These are phyloP conservation scores for Aspergillus sojae DNA, from an alignment of 2,329 filamentous ascomycete genomes.

Conservation along the genomic window DNA sequence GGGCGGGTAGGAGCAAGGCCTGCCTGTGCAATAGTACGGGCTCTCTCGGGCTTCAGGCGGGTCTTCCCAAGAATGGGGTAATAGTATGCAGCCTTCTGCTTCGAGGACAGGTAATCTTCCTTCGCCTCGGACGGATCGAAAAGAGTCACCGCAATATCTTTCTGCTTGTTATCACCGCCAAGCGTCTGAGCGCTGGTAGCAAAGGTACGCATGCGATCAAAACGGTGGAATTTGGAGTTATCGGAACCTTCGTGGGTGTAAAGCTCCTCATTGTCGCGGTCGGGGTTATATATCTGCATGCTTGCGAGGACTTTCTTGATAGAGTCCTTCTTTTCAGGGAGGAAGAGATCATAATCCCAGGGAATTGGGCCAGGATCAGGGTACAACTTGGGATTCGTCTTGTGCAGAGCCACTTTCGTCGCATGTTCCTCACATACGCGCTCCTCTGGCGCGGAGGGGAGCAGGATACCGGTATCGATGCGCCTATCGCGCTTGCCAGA, in stretches of 20 bases:
- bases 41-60: constrained; percentile 55
- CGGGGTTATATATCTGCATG: constrained; percentile 56
- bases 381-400: constrained; percentile 52
- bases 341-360: constrained; percentile 63
- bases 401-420: constrained; percentile 51
- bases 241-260: constrained; percentile 51
- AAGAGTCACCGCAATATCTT: constrained; percentile 61
- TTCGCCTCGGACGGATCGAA: constrained; percentile 51
- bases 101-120: constrained; percentile 25
- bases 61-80: constrained; percentile 63
- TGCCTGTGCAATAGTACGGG: constrained; percentile 46
- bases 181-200: constrained; percentile 59
- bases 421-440: constrained; percentile 51
- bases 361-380: constrained; percentile 56
- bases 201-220: constrained; percentile 62
- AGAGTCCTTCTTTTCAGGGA: constrained; percentile 53
- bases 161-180: constrained; percentile 55
- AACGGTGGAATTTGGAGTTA: constrained; percentile 54
- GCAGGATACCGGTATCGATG: constrained; percentile 61
- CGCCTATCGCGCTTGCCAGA: constrained; percentile 58
- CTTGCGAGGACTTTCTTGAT: constrained; percentile 58
- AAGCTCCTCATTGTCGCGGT: constrained; percentile 55
- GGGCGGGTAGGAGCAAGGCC: constrained; percentile 42
- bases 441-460: constrained; percentile 54
- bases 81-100: constrained; percentile 61